Percentiles rank a stretch among this genome's conserved stretches.
These are phyloP conservation scores for Auricularia auricula-judae DNA, from an alignment of 768 basidiomycete species.

Conservation along the genomic window DNA sequence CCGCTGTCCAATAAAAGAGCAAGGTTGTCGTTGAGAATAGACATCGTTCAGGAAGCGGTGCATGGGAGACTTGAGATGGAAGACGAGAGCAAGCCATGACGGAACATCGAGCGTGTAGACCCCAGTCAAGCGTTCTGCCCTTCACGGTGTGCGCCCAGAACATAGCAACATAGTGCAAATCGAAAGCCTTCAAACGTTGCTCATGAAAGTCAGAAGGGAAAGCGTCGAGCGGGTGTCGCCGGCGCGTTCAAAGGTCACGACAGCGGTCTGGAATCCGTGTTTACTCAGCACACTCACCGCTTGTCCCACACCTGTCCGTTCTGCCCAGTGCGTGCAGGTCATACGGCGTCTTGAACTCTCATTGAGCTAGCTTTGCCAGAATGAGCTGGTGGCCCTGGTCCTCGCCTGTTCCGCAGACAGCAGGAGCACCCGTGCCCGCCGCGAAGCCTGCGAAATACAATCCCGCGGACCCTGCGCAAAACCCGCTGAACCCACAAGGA, in stretches of 20 bases:
- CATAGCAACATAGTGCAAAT: no score
- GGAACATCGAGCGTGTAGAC: no score
- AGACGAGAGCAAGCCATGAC: no score
- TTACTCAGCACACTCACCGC: not conserved
- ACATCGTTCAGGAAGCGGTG: no score
- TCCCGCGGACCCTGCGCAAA: conserved; percentile 67
- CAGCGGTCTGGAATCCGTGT: not conserved
- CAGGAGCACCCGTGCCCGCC: not conserved
- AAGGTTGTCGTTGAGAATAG: no score
- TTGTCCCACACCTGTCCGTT: not conserved
- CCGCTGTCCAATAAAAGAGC: not conserved
- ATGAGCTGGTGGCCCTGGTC: conserved; percentile 1
- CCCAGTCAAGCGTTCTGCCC: no score
- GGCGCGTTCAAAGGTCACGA: not conserved
- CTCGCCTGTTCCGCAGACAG: not conserved
- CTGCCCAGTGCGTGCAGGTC: not conserved
- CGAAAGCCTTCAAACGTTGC: no score
- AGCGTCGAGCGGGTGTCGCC: not conserved
- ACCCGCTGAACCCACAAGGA: conserved; percentile 89
- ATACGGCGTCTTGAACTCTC: no score
- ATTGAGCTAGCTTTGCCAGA: no score
- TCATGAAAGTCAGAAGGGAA: no score
- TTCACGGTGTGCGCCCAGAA: no score
- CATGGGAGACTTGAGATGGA: no score
- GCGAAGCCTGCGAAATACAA: conserved; percentile 28